Conservation (phyloP, 2,329 filamentous ascomycete genomes). For the Tolypocladium sp. region DNA sequence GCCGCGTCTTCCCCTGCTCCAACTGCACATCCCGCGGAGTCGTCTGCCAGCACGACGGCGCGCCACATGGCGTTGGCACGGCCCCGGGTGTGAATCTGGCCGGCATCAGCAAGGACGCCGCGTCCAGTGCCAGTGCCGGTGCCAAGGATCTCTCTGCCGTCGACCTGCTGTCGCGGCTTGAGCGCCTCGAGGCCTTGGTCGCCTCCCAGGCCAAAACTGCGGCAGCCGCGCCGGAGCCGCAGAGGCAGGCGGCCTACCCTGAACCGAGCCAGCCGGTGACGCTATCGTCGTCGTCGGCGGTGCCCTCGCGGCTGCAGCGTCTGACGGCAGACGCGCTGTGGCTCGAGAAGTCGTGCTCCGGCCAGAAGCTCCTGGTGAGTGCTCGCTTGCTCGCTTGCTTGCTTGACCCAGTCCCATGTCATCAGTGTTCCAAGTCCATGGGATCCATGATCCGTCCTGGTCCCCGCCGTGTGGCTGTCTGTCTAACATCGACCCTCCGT, state of each 20-base stretch:
- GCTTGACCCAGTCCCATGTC: neutral
- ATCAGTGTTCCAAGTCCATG: neutral
- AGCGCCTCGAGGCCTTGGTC: conserved; percentile 11
- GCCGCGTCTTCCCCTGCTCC: conserved; percentile 24
- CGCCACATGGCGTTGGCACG: neutral
- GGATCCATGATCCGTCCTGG: neutral
- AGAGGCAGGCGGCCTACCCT: neutral
- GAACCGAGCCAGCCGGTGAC: conserved; percentile 2
- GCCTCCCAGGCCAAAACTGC: conserved; percentile 3
- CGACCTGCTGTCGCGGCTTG: conserved; percentile 13
- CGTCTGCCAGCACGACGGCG: conserved; percentile 15
- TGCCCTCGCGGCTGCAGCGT: conserved; percentile 21
- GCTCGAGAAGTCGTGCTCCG: conserved; percentile 20
- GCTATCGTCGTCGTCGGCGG: conserved; percentile 6
- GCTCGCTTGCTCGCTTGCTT: neutral
- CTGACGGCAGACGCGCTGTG: conserved; percentile 23
- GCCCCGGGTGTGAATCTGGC: neutral
- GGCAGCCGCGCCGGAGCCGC: neutral
- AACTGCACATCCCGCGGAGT: conserved; percentile 26
- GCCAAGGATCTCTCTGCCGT: conserved; percentile 9
- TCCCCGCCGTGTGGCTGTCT: neutral
- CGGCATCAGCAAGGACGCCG: neutral
- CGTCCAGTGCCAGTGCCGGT: neutral
- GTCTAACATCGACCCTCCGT: conserved; percentile 2
- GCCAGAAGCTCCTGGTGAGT: conserved; percentile 19